Evolutionary conservation across 345 rosid species (phyloP), one percentile per base, ranked within the genome.

Genomic region (Pseudoturritis turrita): DNA sequence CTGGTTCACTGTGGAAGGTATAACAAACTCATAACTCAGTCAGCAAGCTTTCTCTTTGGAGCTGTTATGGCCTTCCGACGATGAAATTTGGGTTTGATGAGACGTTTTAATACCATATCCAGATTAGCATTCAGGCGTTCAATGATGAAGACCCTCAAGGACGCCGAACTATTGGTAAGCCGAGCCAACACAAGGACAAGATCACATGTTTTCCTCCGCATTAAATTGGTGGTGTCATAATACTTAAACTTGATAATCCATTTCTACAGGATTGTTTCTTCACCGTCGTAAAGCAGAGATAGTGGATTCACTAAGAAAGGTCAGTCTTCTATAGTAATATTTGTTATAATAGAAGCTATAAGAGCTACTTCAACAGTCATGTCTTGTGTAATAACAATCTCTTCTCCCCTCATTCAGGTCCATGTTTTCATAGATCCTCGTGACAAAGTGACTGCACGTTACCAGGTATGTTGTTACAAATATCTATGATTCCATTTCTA

Each of bases 1-100:
- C 96, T 18, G 99, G 99, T 76, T 95, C 99, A 58, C 74, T 91
- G 77, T 95, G 97, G 99, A 91, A 95, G 99, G 98, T 90, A 82
- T 63, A n/a, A 78, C 10, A 53, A 68, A 62, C 63, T 54, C 49
- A 35, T 5, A 37, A 45, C 50, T 45, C 15, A 11, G 14, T 52
- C 63, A 5, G 12, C 47, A 41, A 40, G 15, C 52, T 49, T 59
- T 59, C 15, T 58, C 26, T 26, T 68, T 52, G 43, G 53, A 52
- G 54, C 43, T 22, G 4, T 31, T 33, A 0, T 29, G 21, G 31
- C 36, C 26, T 37, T 15, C 19, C 11, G 19, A 26, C 2, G 5
- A 46, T 60, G 51, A 67, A 53, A 12, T 51, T 37, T 78, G 64
- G 60, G 66, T 73, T 51, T 62, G 45, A 52, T 52, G 56, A 59